Evolutionary conservation across 108 stramenopile species (phyloP).

Genomic region (Asterionellopsis glacialis): DNA sequence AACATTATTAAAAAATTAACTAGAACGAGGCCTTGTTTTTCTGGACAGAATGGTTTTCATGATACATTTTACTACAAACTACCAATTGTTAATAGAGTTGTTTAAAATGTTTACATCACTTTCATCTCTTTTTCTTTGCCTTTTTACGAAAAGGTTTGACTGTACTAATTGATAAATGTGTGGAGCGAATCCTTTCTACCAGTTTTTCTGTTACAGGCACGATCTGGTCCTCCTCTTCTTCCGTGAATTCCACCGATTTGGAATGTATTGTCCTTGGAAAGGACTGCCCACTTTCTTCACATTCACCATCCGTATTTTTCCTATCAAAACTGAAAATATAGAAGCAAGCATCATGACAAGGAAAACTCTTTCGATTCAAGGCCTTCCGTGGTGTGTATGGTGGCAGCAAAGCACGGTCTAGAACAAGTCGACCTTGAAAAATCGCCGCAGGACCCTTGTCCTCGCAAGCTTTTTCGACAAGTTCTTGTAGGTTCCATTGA

Average conservation of each 20-base stretch:
- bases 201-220: not conserved
- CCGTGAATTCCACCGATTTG: no score
- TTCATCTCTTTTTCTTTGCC: no score
- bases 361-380: slow-evolving; percentile 78
- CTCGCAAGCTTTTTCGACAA: slow-evolving; percentile 22
- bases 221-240: no score
- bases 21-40: no score
- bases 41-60: no score
- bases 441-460: not conserved
- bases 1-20: no score
- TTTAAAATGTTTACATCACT: no score
- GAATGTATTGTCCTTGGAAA: not conserved
- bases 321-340: slow-evolving; percentile 63
- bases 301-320: not conserved
- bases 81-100: no score
- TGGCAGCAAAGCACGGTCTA: slow-evolving; percentile 63
- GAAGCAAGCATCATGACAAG: slow-evolving; percentile 85
- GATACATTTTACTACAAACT: no score
- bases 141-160: no score
- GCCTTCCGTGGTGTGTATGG: slow-evolving; percentile 87
- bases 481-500: slow-evolving; percentile 79
- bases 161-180: not conserved
- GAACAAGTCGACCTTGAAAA: slow-evolving; percentile 60
- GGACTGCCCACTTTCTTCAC: not conserved
- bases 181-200: not conserved